phyloP scores from a whole-genome alignment of 768 basidiomycete species.

The Hydnomerulius pinastri region DNA sequence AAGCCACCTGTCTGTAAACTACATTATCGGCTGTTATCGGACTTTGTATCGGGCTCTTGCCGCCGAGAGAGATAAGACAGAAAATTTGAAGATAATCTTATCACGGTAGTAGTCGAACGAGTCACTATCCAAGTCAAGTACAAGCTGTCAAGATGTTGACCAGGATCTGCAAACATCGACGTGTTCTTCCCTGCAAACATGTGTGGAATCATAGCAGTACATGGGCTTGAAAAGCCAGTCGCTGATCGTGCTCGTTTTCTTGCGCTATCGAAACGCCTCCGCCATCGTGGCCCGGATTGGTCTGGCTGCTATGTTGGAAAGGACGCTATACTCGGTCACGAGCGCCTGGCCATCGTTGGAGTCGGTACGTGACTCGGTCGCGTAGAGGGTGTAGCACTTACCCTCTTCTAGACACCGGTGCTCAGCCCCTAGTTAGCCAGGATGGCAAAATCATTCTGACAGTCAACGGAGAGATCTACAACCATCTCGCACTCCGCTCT shows the following conservation, averaged over 20 bases:
- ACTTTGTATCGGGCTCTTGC: background rate
- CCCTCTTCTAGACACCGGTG: slow-evolving; percentile 76
- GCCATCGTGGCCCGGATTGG: slow-evolving; percentile 98
- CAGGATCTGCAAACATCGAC: background rate
- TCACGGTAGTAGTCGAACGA: slow-evolving; percentile 4
- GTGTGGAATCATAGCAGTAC: slow-evolving; percentile 92
- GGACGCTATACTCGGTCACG: slow-evolving; percentile 84
- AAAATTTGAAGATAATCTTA: slow-evolving; percentile 1
- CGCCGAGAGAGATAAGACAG: background rate
- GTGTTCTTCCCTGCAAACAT: slow-evolving; percentile 41
- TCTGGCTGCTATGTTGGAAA: slow-evolving; percentile 91
- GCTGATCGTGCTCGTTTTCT: slow-evolving; percentile 73
- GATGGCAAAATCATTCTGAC: slow-evolving; percentile 83
- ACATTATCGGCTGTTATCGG: slow-evolving; percentile 1
- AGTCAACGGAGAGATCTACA: slow-evolving; percentile 99
- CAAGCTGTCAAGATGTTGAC: background rate
- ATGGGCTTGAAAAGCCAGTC: slow-evolving; percentile 73
- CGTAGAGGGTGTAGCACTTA: background rate
- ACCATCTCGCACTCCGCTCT: slow-evolving; percentile 82
- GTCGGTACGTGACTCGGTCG: slow-evolving; percentile 64
- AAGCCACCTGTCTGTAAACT: slow-evolving; percentile 1
- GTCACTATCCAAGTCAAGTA: slow-evolving; percentile 6
- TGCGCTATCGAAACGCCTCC: slow-evolving; percentile 83
- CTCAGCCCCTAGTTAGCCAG: slow-evolving; percentile 88
- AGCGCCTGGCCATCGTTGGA: slow-evolving; percentile 96